Conservation (phyloP, 2,329 filamentous ascomycete genomes). For the Sporothrix mexicana region DNA sequence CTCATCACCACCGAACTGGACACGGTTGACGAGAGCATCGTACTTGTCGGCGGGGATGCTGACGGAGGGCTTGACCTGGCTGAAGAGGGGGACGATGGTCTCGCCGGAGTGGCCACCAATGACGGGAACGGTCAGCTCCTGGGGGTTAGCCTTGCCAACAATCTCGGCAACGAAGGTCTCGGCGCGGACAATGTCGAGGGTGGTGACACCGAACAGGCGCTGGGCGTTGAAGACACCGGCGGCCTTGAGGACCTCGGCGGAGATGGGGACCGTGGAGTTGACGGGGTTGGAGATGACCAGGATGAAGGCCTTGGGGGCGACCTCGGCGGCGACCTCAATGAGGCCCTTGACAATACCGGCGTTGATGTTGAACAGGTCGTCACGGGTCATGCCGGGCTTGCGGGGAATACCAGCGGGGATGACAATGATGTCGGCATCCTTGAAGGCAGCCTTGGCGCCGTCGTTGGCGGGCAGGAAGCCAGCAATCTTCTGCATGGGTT, state of each 20-base stretch:
- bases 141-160: conserved; percentile 79
- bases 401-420: conserved; percentile 98
- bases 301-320: conserved; percentile 90
- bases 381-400: conserved; percentile 99
- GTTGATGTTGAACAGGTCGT: conserved; percentile 99
- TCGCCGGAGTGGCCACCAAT: conserved; percentile 97
- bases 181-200: conserved; percentile 95
- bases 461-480: conserved; percentile 88
- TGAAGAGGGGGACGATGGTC: conserved; percentile 98
- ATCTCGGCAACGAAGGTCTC: conserved; percentile 94
- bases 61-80: conserved; percentile 80
- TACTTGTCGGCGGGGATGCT: conserved; percentile 88
- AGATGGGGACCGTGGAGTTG: conserved; percentile 98
- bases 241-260: conserved; percentile 93
- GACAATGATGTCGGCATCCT: conserved; percentile 92
- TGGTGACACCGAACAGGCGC: conserved; percentile 98
- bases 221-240: conserved; percentile 93
- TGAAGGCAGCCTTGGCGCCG: conserved; percentile 85
- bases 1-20: conserved; percentile 97
- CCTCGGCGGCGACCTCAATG: conserved; percentile 84
- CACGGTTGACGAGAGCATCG: conserved; percentile 87
- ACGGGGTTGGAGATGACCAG: conserved; percentile 99
- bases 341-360: conserved; percentile 96
- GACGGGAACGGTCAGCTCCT: conserved; percentile 85
- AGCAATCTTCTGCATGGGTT: conserved; percentile 69